Percentiles rank a stretch among this genome's conserved stretches.
phyloP scores from a whole-genome alignment of 805 yeast genomes.

The Cyberlindnera euphorbiae region DNA sequence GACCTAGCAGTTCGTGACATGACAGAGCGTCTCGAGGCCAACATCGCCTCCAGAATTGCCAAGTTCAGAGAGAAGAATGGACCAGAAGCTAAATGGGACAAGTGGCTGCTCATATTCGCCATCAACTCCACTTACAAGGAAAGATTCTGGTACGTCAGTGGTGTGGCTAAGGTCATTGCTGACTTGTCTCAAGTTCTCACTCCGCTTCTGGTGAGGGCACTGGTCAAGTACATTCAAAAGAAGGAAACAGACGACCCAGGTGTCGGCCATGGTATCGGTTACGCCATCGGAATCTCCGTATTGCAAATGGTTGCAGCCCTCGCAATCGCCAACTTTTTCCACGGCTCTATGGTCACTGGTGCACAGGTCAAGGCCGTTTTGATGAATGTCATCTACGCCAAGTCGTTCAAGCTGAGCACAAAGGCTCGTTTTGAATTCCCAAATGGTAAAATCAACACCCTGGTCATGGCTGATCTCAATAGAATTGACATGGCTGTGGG shows the following conservation, averaged over 20 bases:
- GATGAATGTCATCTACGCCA: conserved; percentile 64
- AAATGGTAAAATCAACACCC: conserved; percentile 65
- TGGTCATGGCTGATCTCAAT: conserved; percentile 77
- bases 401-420: conserved; percentile 58
- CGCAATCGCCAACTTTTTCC: conserved; percentile 58
- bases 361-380: conserved; percentile 66
- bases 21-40: conserved; percentile 31
- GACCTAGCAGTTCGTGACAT: conserved; percentile 32
- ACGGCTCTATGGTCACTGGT: conserved; percentile 58
- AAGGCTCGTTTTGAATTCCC: conserved; percentile 57
- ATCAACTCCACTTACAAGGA: conserved; percentile 31
- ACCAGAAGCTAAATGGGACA: conserved; percentile 15
- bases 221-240: conserved; percentile 59
- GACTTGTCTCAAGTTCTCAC: conserved; percentile 43
- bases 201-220: conserved; percentile 60
- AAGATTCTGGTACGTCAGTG: conserved; percentile 31
- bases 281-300: conserved; percentile 61
- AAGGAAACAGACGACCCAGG: conserved; percentile 39
- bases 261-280: conserved; percentile 63
- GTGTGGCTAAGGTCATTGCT: conserved; percentile 25
- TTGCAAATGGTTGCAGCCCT: conserved; percentile 48
- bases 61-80: conserved; percentile 25
- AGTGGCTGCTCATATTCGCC: conserved; percentile 28
- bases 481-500: conserved; percentile 75
- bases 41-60: conserved; percentile 26